Percentiles rank a stretch among this genome's conserved stretches.
These are phyloP conservation scores for Lasiosphaeria miniovina DNA, from an alignment of 495 filamentous ascomycete genomes.

Conservation along the genomic window DNA sequence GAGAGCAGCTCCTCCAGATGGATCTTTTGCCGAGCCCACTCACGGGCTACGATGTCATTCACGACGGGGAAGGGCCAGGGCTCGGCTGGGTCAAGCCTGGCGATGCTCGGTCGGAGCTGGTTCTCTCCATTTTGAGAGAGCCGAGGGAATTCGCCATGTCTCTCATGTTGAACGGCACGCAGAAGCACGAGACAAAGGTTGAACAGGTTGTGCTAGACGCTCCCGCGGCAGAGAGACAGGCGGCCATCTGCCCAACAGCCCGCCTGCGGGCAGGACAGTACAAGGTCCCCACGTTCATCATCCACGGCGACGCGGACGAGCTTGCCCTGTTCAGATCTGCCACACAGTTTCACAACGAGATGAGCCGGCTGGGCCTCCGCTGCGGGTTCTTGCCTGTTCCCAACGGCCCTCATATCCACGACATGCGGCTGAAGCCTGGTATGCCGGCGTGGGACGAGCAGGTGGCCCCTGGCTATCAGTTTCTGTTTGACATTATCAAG, in stretches of 20 bases:
- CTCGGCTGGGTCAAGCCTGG: constrained; percentile 1
- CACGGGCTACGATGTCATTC: neutral
- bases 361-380: neutral
- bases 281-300: neutral
- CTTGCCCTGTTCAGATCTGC: neutral
- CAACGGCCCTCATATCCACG: neutral
- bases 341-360: neutral
- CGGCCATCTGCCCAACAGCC: neutral
- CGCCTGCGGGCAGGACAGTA: neutral
- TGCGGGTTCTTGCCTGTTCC: neutral
- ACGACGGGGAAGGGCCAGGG: neutral
- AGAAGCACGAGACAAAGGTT: neutral
- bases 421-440: neutral
- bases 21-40: no score
- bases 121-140: neutral
- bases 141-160: neutral
- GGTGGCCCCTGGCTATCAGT: neutral
- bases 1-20: no score
- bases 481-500: neutral
- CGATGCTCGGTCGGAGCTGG: neutral
- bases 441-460: neutral
- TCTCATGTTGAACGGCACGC: neutral
- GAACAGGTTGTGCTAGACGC: neutral
- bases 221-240: neutral
- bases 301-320: neutral